phyloP scores from a whole-genome alignment of 768 basidiomycete genomes.

The Tricholoma bakamatsutake region DNA sequence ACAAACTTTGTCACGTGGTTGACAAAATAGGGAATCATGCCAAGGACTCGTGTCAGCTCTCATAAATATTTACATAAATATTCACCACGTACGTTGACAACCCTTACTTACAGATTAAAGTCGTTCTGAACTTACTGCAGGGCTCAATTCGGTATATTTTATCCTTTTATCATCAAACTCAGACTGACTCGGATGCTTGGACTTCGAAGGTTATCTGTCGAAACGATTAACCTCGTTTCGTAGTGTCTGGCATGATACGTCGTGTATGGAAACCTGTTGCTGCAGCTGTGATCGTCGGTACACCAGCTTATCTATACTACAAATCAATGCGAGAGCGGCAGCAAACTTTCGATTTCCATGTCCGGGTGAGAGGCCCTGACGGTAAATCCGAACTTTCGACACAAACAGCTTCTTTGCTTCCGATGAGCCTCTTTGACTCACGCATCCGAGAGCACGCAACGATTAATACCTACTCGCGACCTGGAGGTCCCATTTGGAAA shows the following conservation, averaged over 20 bases:
- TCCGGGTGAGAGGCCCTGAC: constrained; percentile 50
- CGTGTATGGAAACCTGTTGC: constrained; percentile 66
- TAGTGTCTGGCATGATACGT: constrained; percentile 44
- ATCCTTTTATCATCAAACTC: no score
- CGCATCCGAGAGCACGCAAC: constrained; percentile 53
- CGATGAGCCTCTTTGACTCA: constrained; percentile 48
- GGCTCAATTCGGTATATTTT: background rate
- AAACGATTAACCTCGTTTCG: background rate
- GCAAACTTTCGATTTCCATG: constrained; percentile 53
- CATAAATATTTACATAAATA: no score
- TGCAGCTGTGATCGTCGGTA: constrained; percentile 48
- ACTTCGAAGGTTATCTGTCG: background rate
- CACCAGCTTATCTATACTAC: constrained; percentile 58
- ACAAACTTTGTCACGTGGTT: constrained; percentile 10
- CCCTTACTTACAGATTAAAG: background rate
- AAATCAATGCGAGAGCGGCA: constrained; percentile 30
- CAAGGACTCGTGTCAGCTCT: no score
- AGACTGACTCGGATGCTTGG: background rate
- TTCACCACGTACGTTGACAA: background rate
- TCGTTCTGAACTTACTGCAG: background rate
- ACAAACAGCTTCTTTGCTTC: constrained; percentile 49
- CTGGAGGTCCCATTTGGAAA: constrained; percentile 60
- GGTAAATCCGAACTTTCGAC: constrained; percentile 53
- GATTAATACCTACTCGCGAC: constrained; percentile 38
- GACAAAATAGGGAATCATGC: background rate